These are phyloP conservation scores for Gymnopus androsaceus DNA, from an alignment of 1,284 basidiomycete genomes.

Conservation along the genomic window DNA sequence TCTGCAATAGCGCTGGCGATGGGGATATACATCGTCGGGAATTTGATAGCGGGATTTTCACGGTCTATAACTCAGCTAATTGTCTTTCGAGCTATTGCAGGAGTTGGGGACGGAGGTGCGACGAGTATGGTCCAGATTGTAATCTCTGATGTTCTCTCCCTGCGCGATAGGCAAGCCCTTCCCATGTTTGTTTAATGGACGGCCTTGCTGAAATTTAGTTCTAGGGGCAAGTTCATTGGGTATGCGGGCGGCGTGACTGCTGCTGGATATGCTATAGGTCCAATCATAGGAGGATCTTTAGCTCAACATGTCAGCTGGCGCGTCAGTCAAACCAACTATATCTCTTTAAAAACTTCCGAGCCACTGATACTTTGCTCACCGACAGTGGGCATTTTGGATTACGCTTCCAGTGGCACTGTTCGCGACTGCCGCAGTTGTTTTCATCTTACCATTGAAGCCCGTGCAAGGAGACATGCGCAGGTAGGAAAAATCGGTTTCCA, in stretches of 20 bases:
- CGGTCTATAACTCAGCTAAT: constrained; percentile 72
- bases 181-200: not conserved
- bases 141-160: constrained; percentile 9
- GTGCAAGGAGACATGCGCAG: constrained; percentile 12
- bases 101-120: constrained; percentile 69
- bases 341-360: not conserved
- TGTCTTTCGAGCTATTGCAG: constrained; percentile 68
- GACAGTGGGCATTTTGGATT: constrained; percentile 51
- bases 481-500: not conserved
- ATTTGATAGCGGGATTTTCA: constrained; percentile 60
- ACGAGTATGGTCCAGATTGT: constrained; percentile 45
- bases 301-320: constrained; percentile 64
- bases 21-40: constrained; percentile 64
- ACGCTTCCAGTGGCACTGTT: constrained; percentile 2
- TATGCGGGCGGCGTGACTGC: constrained; percentile 58
- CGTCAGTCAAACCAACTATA: constrained; percentile 34
- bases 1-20: constrained; percentile 59
- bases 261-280: constrained; percentile 32
- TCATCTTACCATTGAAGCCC: constrained; percentile 13
- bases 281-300: constrained; percentile 59
- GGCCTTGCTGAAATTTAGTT: not conserved
- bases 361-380: not conserved
- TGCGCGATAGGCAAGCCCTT: constrained; percentile 12
- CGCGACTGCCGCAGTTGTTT: constrained; percentile 2
- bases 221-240: constrained; percentile 63